Conservation (phyloP, 805 yeast species). For the Candida awuae region DNA sequence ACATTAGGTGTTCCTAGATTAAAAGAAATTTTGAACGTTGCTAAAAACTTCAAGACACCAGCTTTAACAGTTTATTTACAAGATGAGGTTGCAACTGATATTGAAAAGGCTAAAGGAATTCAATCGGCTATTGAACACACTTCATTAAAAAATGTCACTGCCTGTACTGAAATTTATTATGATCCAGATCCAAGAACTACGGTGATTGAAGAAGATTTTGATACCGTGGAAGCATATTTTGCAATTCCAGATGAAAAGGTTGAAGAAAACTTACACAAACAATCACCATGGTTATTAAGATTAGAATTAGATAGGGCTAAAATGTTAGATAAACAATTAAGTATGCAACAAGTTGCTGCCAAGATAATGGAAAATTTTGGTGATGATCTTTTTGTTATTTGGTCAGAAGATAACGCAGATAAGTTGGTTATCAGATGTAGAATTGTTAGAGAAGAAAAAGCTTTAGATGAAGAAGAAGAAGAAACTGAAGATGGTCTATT, state of each 20-base stretch:
- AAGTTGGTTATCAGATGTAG: constrained; percentile 96
- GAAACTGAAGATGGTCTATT: constrained; percentile 96
- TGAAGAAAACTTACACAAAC: constrained; percentile 86
- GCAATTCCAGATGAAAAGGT: constrained; percentile 97
- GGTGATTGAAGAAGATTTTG: constrained; percentile 93
- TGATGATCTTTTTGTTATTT: constrained; percentile 91
- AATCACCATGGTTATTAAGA: constrained; percentile 97
- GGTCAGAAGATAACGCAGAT: constrained; percentile 99
- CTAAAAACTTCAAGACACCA: constrained; percentile 99
- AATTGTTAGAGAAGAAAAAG: constrained; percentile 93
- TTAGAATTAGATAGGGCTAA: constrained; percentile 96
- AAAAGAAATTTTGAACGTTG: constrained; percentile 96
- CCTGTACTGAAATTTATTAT: constrained; percentile 94
- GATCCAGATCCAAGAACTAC: constrained; percentile 98
- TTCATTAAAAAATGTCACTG: constrained; percentile 85
- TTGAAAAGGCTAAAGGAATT: constrained; percentile 87
- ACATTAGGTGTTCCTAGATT: constrained; percentile 97
- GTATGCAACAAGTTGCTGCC: constrained; percentile 97
- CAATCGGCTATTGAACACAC: constrained; percentile 98
- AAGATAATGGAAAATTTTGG: constrained; percentile 88
- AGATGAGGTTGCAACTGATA: constrained; percentile 73
- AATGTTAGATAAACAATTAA: constrained; percentile 95
- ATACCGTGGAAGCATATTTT: constrained; percentile 94
- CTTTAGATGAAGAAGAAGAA: constrained; percentile 86
- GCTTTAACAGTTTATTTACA: constrained; percentile 90